Conservation (phyloP, 106 monocot species). For the Xerophyta viscosa region DNA sequence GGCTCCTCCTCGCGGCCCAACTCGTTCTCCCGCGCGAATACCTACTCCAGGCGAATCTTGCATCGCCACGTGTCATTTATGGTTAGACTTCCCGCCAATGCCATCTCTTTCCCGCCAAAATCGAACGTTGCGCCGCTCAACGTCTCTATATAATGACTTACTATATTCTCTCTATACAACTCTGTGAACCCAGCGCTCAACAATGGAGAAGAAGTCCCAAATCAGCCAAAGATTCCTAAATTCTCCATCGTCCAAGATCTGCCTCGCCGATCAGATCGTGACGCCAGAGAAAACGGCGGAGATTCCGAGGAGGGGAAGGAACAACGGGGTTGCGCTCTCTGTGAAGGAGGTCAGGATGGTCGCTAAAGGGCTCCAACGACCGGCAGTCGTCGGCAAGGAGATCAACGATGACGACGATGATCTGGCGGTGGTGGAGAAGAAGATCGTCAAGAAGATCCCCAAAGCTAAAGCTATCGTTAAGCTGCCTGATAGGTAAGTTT, state of each 20-base stretch:
- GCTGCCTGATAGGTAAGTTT: constrained; percentile 8
- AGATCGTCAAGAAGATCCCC: background rate
- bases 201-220: background rate
- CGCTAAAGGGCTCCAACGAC: background rate
- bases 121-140: background rate
- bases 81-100: constrained; percentile 12
- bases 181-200: too few species aligned
- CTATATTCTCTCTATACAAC: background rate
- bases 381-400: background rate
- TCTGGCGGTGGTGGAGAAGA: constrained; percentile 1
- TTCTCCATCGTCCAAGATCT: background rate
- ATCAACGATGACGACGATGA: constrained; percentile 1
- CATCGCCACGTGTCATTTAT: too few species aligned
- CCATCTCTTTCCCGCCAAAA: background rate
- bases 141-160: background rate
- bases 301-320: background rate
- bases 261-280: constrained; percentile 1
- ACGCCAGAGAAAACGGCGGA: constrained; percentile 5
- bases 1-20: too few species aligned
- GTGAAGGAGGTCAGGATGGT: constrained; percentile 7
- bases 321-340: background rate
- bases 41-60: too few species aligned
- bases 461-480: background rate
- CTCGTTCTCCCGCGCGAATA: too few species aligned
- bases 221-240: too few species aligned